A percentile compares a stretch with the other conserved stretches of the same genome.
phyloP scores from a whole-genome alignment of 2,329 filamentous ascomycete species.

The Pyricularia sp. region DNA sequence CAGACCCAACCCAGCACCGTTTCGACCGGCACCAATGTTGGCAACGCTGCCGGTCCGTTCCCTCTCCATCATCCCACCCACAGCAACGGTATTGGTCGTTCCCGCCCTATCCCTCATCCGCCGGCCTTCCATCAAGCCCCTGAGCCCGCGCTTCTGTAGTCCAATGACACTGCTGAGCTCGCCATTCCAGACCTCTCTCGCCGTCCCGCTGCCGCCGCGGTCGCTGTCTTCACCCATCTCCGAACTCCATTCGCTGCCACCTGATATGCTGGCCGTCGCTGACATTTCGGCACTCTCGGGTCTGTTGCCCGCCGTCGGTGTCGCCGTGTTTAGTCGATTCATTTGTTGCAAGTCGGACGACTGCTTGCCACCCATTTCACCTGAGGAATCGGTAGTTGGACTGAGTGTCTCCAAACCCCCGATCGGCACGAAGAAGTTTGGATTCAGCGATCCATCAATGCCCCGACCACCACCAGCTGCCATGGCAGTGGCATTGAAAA shows the following conservation, averaged over 20 bases:
- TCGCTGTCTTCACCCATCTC: conserved; percentile 35
- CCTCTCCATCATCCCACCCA: not conserved
- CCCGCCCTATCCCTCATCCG: conserved; percentile 63
- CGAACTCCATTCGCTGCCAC: conserved; percentile 44
- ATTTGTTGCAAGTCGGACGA: conserved; percentile 12
- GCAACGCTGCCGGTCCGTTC: not conserved
- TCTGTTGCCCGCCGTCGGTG: conserved; percentile 14
- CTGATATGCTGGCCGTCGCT: conserved; percentile 36
- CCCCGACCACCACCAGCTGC: conserved; percentile 84
- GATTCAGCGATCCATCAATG: conserved; percentile 54
- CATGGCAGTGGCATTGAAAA: conserved; percentile 98
- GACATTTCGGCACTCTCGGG: conserved; percentile 35
- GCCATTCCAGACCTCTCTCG: conserved; percentile 63
- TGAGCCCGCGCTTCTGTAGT: conserved; percentile 80
- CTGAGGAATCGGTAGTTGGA: conserved; percentile 8
- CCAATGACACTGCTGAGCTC: conserved; percentile 85
- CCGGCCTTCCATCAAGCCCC: conserved; percentile 88
- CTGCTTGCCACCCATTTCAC: conserved; percentile 15
- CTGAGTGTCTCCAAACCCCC: conserved; percentile 29
- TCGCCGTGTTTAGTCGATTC: conserved; percentile 36
- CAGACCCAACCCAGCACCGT: not conserved
- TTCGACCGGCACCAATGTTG: not conserved
- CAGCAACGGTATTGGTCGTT: conserved; percentile 15
- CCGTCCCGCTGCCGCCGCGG: conserved; percentile 18
- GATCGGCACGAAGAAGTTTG: conserved; percentile 45